Evolutionary conservation across 345 rosid genomes (phyloP).

Genomic region (Pseudoturritis turrita): DNA sequence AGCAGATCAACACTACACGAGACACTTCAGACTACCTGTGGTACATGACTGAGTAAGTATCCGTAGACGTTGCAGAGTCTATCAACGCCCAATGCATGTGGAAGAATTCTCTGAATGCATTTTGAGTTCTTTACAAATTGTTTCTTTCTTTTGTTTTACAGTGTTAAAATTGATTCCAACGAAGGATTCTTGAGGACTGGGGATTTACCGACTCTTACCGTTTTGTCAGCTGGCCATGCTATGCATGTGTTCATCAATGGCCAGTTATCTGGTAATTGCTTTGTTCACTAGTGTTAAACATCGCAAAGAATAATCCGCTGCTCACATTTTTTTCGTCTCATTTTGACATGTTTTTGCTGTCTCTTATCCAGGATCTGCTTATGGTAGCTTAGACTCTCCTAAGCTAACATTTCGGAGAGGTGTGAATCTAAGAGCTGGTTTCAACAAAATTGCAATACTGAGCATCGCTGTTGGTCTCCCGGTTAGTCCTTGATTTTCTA

Average conservation of each 20-base stretch:
- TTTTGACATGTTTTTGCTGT: constrained; percentile 12
- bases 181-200: constrained; percentile 65
- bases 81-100: background rate
- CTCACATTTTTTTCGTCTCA: background rate
- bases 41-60: constrained; percentile 96
- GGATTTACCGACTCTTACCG: constrained; percentile 49
- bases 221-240: constrained; percentile 92
- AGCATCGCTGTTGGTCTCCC: constrained; percentile 98
- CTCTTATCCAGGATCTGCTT: constrained; percentile 62
- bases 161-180: constrained; percentile 40
- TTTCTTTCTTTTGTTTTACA: constrained; percentile 14
- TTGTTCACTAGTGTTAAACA: background rate
- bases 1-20: constrained; percentile 92
- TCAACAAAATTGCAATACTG: constrained; percentile 74
- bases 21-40: constrained; percentile 90
- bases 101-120: background rate
- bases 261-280: constrained; percentile 55
- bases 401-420: constrained; percentile 68
- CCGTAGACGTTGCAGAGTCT: background rate
- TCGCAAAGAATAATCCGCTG: background rate
- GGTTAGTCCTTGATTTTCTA: constrained; percentile 42
- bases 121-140: background rate
- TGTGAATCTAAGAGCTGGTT: constrained; percentile 77
- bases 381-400: constrained; percentile 89
- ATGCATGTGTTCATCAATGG: constrained; percentile 90